Evolutionary conservation across 2,329 filamentous ascomycete genomes (phyloP).

Genomic region (Immersiporthe knoxdaviesiana): DNA sequence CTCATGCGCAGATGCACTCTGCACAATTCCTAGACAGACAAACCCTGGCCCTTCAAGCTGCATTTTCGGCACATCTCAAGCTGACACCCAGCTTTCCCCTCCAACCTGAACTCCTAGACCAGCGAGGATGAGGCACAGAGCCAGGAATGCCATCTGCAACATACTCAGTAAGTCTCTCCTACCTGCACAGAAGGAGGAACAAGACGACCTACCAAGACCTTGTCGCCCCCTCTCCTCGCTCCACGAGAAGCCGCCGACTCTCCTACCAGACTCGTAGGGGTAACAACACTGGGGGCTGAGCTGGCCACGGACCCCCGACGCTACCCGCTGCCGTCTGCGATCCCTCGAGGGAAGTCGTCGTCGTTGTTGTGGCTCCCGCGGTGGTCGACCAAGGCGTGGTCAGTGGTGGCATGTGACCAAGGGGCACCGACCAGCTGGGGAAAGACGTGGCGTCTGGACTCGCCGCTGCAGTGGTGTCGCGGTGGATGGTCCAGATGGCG

Average conservation of each 20-base stretch:
- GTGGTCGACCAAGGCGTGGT: not conserved
- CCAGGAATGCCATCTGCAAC: slow-evolving; percentile 17
- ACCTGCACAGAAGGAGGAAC: not conserved
- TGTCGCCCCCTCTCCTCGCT: not conserved
- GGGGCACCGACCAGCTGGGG: not conserved
- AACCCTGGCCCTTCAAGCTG: not conserved
- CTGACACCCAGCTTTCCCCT: not conserved
- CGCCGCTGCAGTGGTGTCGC: not conserved
- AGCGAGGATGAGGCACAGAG: slow-evolving; percentile 15
- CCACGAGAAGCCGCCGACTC: not conserved
- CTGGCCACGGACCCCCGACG: not conserved
- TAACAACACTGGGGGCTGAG: not conserved
- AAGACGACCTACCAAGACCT: slow-evolving; percentile 21
- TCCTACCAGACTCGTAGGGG: not conserved
- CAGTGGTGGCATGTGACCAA: not conserved
- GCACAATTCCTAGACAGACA: not conserved
- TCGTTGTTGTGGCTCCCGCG: not conserved
- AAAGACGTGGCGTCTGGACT: not conserved
- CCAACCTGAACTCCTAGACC: slow-evolving; percentile 8
- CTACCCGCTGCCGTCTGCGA: not conserved
- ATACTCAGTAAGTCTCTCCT: slow-evolving; percentile 9
- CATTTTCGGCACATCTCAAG: not conserved
- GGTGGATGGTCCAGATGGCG: not conserved
- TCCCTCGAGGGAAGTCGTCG: not conserved
- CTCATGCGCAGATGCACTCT: not conserved